Evolutionary conservation across 345 rosid genomes (phyloP), one percentile per base, ranked within the genome.

Genomic region (Punica granatum): DNA sequence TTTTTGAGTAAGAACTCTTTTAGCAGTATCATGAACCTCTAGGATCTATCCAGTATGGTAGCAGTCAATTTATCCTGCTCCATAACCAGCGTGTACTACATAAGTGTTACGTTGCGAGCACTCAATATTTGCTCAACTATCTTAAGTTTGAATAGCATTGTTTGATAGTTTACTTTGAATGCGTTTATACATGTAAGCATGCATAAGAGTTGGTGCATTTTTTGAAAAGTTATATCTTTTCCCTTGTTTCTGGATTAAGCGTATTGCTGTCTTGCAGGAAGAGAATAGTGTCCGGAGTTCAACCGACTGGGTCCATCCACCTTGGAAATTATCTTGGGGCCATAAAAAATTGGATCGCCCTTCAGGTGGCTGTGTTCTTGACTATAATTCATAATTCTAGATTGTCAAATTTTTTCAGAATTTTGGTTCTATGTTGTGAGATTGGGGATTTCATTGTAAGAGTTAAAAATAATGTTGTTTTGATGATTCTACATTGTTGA

Each of bases 271-370:
- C 56, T 73, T 61, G 8, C 69, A 90, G 92, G 86, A 90, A 90
- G 81, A 86, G 90, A 69, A 77, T 87, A 44, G 98, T 90, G 23
- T 90, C 98, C 58, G 98, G 97, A 64, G 97, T 93, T 51, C 98
- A 90, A 77, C 97, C 98, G 6, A 87, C 96, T 3, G 97, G 98
- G 64, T 84, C 92, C 18, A 70, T 93, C 65, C 98, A 90, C 82
- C 87, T 90, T 0, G 97, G 98, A 43, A 90, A 90, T 76, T 90
- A 93, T 80, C 96, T 90, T 31, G 97, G 96, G 7, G 96, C 97
- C 63, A 90, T 88, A 48, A 90, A 90, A 72, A 90, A 89, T 65
- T 93, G 96, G 94, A 81, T 86, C 41, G 72, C 78, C 12, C 90
- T 90, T 78, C 97, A 90, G 98, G 90, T 92, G 72, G 18, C 54